Evolutionary conservation across 129 eudicot genomes (phyloP), one percentile per base, ranked within the genome.

Genomic region (Tagetes erecta): DNA sequence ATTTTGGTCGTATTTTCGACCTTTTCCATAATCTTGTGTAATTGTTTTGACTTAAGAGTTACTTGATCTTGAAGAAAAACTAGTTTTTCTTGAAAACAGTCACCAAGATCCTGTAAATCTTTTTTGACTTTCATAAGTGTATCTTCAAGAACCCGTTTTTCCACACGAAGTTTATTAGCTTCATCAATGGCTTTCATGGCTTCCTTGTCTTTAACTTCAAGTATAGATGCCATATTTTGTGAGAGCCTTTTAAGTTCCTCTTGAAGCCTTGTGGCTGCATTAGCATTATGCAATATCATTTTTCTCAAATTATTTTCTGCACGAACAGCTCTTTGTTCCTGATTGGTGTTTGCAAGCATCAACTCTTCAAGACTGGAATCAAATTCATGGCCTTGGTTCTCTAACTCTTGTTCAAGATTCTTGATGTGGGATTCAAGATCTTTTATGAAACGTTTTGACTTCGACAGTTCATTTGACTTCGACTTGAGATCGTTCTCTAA

Each of bases 221-320:
- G 88, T 2, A 90, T 79, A 50, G 80, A 86, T 6, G 83, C 78
- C 99, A 94, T 83, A 82, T 94, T 91, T 39, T 67, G 75, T 3
- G 93, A 94, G 5, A 91, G 86, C 85, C 89, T 84, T 72, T 70
- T 82, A 64, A 94, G 83, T 73, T 94, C 99, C 67, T 82, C 97
- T 81, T 91, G 99, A 74, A 94, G 87, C 81, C 87, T 77, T 62
- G 84, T 83, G 31, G 93, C 97, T 31, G 91, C 83, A 64, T 69
- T 88, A 34, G 83, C 89, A 82, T 94, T 94, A 74, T 94, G 92
- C 91, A 73, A 77, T 60, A 85, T 72, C 7, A 81, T 85, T 80
- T 85, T 84, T 74, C 89, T 81, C 83, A 91, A 79, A 37, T 53
- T 84, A 58, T 83, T 91, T 42, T 94, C 97, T 14, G 97, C 97